Base-by-base conservation (phyloP, 2,329 filamentous ascomycete species). In the Alternaria sp. region DNA sequence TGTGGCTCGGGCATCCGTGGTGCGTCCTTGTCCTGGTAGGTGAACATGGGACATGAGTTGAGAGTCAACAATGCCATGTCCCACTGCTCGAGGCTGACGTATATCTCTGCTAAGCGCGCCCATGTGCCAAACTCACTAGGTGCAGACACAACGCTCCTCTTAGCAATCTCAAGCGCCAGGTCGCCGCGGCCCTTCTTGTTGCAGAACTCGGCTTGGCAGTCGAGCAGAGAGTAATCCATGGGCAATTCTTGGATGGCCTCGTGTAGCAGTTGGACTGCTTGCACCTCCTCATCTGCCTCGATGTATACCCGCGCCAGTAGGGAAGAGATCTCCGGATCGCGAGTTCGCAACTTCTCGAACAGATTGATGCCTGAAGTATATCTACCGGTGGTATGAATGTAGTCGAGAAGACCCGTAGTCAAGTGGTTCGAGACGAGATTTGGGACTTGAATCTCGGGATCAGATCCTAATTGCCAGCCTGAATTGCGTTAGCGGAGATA, bases 11-110 rank as follows among this genome's bases (percentile, higher is more conserved):
- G 96, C 91, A 98, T 95, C 63, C 96, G 83, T 4, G 96, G 96
- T 6, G 93, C 91, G 78, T 99, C 96, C 80, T 97, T 98, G 81
- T 99, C 96, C 81, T 98, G 96, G 80, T 99, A 98, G 7, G 96
- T 99, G 80, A 99, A 99, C 96, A 99, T 99, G 9, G 96, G 96
- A 80, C 96, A 99, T 17, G 96, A 99, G 82, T 99, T 99, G 56
- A 99, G 86, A 5, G 96, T 98, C 6, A 97, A 90, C 23, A 99
- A 86, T 1, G 96, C 96, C 70, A 98, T 89, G 76, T 98, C 96
- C 93, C 96, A 99, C 77, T 97, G 93, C 78, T 99, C 96, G 81
- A 97, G 88, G 53, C 91, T 88, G 59, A 98, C 92, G 72, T 99
- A 99, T 30, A 98, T 91, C 77, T 98, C 93, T 3, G 94, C 94